These are phyloP conservation scores for Saccharomyces pastorianus DNA, from an alignment of 1,139 yeast genomes.

Conservation along the genomic window DNA sequence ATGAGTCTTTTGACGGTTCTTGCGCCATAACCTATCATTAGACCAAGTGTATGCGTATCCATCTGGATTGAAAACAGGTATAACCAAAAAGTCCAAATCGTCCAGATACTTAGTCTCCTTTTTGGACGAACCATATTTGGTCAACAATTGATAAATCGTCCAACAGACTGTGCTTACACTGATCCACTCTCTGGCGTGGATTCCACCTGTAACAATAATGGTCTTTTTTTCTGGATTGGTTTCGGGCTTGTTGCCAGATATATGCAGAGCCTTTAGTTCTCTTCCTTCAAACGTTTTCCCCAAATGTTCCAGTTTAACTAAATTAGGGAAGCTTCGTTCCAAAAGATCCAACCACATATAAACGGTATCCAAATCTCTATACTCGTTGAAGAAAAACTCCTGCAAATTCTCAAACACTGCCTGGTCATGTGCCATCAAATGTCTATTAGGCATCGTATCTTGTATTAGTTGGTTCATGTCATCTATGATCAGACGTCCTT, in stretches of 20 bases:
- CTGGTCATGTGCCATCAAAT: slow-evolving; percentile 4
- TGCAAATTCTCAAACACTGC: slow-evolving; percentile 3
- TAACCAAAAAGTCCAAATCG: slow-evolving; percentile 58
- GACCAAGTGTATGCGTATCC: slow-evolving; percentile 84
- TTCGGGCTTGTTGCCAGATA: slow-evolving; percentile 40
- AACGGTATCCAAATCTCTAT: slow-evolving; percentile 60
- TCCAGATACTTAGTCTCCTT: slow-evolving; percentile 37
- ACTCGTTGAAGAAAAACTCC: slow-evolving; percentile 56
- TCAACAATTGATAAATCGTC: slow-evolving; percentile 47
- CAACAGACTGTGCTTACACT: slow-evolving; percentile 64
- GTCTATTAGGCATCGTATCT: slow-evolving; percentile 41
- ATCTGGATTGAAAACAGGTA: slow-evolving; percentile 85
- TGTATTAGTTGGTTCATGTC: slow-evolving; percentile 49
- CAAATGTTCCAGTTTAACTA: slow-evolving; percentile 52
- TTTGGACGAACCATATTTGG: slow-evolving; percentile 40
- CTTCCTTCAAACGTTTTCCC: slow-evolving; percentile 74
- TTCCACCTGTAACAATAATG: slow-evolving; percentile 72
- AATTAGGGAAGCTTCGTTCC: slow-evolving; percentile 48
- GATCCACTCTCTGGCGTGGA: slow-evolving; percentile 90
- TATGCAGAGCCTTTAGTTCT: slow-evolving; percentile 56
- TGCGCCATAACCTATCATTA: slow-evolving; percentile 76
- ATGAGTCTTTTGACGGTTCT: slow-evolving; percentile 71
- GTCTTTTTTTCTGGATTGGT: slow-evolving; percentile 51
- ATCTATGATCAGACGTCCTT: slow-evolving; percentile 43
- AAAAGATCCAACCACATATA: slow-evolving; percentile 63